phyloP scores from a whole-genome alignment of 2,329 filamentous ascomycete species.

The Aspergillus calidoustus region DNA sequence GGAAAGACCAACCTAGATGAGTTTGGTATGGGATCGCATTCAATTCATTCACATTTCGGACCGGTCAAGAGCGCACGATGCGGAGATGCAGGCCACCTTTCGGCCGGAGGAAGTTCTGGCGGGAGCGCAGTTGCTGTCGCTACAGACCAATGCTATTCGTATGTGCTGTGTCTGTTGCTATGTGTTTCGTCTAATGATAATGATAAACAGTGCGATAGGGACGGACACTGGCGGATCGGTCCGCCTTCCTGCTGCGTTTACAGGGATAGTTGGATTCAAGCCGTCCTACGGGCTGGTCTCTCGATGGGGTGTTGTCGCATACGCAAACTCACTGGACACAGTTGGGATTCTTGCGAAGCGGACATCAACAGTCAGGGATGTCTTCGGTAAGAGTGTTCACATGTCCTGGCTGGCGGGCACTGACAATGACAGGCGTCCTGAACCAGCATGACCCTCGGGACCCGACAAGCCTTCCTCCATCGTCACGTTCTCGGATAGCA shows the following conservation, averaged over 20 bases:
- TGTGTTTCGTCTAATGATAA: slow-evolving; percentile 15
- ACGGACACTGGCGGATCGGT: slow-evolving; percentile 94
- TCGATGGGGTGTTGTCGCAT: slow-evolving; percentile 83
- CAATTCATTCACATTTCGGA: slow-evolving; percentile 69
- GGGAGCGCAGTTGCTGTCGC: slow-evolving; percentile 88
- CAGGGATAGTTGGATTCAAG: slow-evolving; percentile 82
- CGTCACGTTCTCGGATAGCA: slow-evolving; percentile 58
- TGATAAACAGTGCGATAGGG: slow-evolving; percentile 67
- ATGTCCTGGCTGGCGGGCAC: neutral
- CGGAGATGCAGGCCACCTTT: slow-evolving; percentile 51
- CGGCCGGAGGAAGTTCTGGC: slow-evolving; percentile 88
- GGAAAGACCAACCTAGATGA: slow-evolving; percentile 95
- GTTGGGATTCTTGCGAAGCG: slow-evolving; percentile 73
- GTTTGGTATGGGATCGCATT: slow-evolving; percentile 93
- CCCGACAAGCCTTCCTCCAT: slow-evolving; percentile 69
- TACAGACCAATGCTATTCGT: slow-evolving; percentile 63
- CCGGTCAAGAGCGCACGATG: slow-evolving; percentile 61
- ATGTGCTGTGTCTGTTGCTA: slow-evolving; percentile 31
- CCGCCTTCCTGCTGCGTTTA: slow-evolving; percentile 84
- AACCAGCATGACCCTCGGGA: slow-evolving; percentile 70
- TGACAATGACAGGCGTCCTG: slow-evolving; percentile 49
- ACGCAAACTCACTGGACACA: slow-evolving; percentile 91
- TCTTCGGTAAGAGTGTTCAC: slow-evolving; percentile 54
- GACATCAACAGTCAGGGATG: slow-evolving; percentile 56
- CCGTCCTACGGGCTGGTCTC: slow-evolving; percentile 89